Base-by-base conservation (phyloP, 2,329 filamentous ascomycete genomes). In the Pseudogymnoascus sp. region DNA sequence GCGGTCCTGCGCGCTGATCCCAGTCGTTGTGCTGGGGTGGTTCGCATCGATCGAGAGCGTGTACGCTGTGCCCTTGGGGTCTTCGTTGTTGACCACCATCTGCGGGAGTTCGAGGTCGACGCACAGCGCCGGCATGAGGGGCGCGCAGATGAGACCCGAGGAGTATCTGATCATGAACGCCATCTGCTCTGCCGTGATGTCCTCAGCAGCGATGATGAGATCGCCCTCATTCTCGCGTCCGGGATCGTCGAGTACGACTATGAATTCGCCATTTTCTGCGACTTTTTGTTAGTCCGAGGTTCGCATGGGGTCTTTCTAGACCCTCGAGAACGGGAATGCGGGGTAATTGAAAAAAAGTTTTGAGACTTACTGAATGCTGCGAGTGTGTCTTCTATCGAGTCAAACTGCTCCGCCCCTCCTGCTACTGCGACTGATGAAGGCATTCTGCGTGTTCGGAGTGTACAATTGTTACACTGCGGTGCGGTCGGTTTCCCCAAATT, bases 201-300 rank as follows among this genome's bases (percentile, higher is more conserved):
- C 83, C 68, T 91, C 80, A 66, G 92, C 93, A 68, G 94, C 91
- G 72, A 97, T 95, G 76, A 97, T 97, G 58, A 99, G 85, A 78
- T 99, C 94, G 75, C 92, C 94, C 82, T 99, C 94, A 76, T 99
- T 99, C 77, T 99, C 94, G 75, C 94, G 92, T 66, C 87, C 85
- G 67, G 91, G 86, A 69, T 91, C 90, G 80, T 99, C 94, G 72
- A 99, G 90, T 38, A 97, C 93, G 65, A 99, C 86, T 74, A 99
- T 88, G 82, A 97, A 97, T 73, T 97, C 87, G 75, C 91, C 92
- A 76, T 86, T 84, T 71, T 81, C 87, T 90, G 63, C 58, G 28
- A 33, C 45, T 14, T 30, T 19, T 22, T 58, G 36, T 35, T 52
- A 33, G 33, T 61, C 25, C 35, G 60, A 45, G 38, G 42, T 35